These are phyloP conservation scores for Zygoascus bituminiphila DNA, from an alignment of 805 yeast species.

Conservation along the genomic window DNA sequence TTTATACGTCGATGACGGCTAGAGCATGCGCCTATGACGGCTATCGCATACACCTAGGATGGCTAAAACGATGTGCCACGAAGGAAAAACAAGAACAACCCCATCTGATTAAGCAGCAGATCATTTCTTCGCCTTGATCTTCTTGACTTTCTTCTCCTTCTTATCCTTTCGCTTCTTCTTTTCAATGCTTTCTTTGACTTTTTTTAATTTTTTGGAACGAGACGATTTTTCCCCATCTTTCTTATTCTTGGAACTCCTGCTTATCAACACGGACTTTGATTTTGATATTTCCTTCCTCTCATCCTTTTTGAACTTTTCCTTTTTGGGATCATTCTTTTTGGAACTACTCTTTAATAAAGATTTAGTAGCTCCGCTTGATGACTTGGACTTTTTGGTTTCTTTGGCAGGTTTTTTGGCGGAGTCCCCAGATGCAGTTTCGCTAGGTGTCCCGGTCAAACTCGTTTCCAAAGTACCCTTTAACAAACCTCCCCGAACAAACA, in stretches of 20 bases:
- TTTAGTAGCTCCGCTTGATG: constrained; percentile 13
- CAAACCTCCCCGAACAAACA: constrained; percentile 86
- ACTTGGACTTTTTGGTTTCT: background rate
- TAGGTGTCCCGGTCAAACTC: constrained; percentile 6
- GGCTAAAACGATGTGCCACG: too few species aligned
- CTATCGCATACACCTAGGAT: too few species aligned
- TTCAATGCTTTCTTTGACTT: constrained; percentile 20
- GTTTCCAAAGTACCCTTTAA: constrained; percentile 44
- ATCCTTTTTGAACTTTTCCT: constrained; percentile 5
- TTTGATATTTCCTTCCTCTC: background rate
- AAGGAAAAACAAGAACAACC: too few species aligned
- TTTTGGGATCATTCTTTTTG: constrained; percentile 21
- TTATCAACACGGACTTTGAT: background rate
- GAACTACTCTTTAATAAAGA: too few species aligned
- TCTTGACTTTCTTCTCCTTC: constrained; percentile 21
- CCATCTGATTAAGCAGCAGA: too few species aligned
- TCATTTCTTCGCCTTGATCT: constrained; percentile 1
- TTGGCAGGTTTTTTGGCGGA: too few species aligned
- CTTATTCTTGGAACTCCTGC: constrained; percentile 16
- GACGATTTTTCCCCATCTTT: constrained; percentile 24
- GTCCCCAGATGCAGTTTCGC: background rate
- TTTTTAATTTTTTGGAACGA: constrained; percentile 17
- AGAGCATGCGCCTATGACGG: too few species aligned
- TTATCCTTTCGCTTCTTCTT: constrained; percentile 23
- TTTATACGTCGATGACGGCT: too few species aligned